Evolutionary conservation across 2,329 filamentous ascomycete genomes (phyloP).

Genomic region (Pseudogymnoascus sp.): DNA sequence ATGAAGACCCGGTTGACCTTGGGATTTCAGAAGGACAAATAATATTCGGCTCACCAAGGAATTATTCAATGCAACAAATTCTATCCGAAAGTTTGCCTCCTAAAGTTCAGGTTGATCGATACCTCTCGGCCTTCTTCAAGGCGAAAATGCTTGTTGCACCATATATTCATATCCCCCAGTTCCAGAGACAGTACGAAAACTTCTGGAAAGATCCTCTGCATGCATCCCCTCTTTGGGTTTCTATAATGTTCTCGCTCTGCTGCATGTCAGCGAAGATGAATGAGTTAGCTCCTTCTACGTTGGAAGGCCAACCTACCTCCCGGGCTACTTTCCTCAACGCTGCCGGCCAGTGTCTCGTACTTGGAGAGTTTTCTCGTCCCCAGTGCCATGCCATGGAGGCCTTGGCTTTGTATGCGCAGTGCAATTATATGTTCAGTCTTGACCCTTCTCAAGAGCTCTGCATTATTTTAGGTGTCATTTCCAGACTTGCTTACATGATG

Average conservation of each 20-base stretch:
- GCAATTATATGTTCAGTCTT: constrained; percentile 21
- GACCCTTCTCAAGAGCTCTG: constrained; percentile 23
- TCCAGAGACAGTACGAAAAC: constrained; percentile 19
- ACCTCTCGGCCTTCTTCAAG: constrained; percentile 18
- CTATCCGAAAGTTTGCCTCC: constrained; percentile 17
- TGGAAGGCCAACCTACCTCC: background rate
- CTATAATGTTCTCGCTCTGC: constrained; percentile 22
- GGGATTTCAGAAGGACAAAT: constrained; percentile 8
- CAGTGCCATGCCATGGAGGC: constrained; percentile 20
- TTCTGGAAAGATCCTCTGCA: constrained; percentile 17
- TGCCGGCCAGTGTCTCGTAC: constrained; percentile 21
- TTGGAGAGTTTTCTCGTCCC: constrained; percentile 22
- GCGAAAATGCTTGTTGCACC: constrained; percentile 16
- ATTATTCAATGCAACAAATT: constrained; percentile 15
- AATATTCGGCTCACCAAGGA: constrained; percentile 15
- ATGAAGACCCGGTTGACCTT: background rate
- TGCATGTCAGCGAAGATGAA: constrained; percentile 14
- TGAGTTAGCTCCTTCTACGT: background rate
- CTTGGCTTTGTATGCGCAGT: constrained; percentile 20
- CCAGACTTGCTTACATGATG: constrained; percentile 24
- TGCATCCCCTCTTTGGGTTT: constrained; percentile 20
- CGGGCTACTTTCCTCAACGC: constrained; percentile 13
- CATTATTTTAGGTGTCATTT: constrained; percentile 20
- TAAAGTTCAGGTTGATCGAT: constrained; percentile 18
- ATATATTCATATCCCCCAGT: constrained; percentile 20